Evolutionary conservation across 73 alveolate genomes (phyloP), one percentile per base, ranked within the genome.

Genomic region (Blepharisma stoltei): DNA sequence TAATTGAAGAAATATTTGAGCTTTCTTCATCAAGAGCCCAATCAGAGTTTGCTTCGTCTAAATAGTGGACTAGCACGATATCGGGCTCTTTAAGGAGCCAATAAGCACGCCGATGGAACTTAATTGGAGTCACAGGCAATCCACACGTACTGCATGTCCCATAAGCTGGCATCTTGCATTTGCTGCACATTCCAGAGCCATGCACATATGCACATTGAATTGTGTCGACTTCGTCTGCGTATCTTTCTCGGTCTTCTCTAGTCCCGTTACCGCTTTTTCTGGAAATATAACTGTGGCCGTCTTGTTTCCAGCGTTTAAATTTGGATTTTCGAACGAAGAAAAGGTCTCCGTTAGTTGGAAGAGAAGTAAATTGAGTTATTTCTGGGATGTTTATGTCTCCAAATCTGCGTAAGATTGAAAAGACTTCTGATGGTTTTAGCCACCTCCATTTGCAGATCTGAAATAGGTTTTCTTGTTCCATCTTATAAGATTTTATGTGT

Each of bases 21-120:
- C 27, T 52, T 0, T 52, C 66, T 8, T 60, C 23, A 0, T 60
- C 45, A 20, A 11, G 21, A 41, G 23, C 3, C 4, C 21, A n/a
- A 25, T 23, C 41, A 49, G 70, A 44, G 5, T 14, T 7, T 9
- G 89, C 45, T 27, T 81, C 89, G 52, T 81, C 89, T 21, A 81
- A 54, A 54, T 81, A 81, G 37, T 81, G 85, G 8, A 81, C 89
- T 18, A 81, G 6, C 41, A 81, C 52, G 67, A 45, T 54, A 14
- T 77, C 45, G 6, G 89, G 89, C 21, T 81, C 55, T 5, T 70
- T 69, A 6, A 54, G 25, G 11, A 76, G 80, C 89, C 89, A 81
- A 54, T 81, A 81, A 54, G 89, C 89, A 6, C 89, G 73, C 73
- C 89, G 55, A 54, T 81, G 80, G 41, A 81, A 81, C 44, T 66